These are phyloP conservation scores for Rutstroemia sp. DNA, from an alignment of 2,329 filamentous ascomycete species.

Conservation along the genomic window DNA sequence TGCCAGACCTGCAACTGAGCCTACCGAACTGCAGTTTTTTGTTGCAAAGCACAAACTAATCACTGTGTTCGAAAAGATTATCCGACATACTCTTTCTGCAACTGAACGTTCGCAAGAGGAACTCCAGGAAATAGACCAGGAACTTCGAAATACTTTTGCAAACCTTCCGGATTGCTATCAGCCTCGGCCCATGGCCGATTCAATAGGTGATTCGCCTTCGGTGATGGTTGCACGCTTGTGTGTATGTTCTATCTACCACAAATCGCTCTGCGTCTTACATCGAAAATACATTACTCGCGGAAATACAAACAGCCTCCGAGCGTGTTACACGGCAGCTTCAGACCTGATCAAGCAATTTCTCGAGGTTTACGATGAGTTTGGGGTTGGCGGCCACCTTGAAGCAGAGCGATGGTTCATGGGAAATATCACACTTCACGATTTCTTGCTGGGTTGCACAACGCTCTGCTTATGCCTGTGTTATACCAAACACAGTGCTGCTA, in stretches of 20 bases:
- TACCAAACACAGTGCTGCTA: background rate
- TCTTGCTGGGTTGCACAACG: slow-evolving; percentile 23
- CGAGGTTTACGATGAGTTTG: slow-evolving; percentile 23
- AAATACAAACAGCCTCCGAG: slow-evolving; percentile 12
- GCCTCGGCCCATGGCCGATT: slow-evolving; percentile 18
- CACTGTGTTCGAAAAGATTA: slow-evolving; percentile 19
- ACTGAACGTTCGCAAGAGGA: background rate
- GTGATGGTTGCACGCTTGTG: slow-evolving; percentile 22
- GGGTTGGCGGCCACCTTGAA: slow-evolving; percentile 21
- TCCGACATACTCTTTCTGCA: slow-evolving; percentile 23
- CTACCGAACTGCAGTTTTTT: slow-evolving; percentile 19
- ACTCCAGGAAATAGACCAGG: slow-evolving; percentile 13
- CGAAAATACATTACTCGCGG: slow-evolving; percentile 23
- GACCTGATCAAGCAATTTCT: slow-evolving; percentile 20
- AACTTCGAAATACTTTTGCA: slow-evolving; percentile 18
- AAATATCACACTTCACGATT: slow-evolving; percentile 26
- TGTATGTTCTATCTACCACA: slow-evolving; percentile 23
- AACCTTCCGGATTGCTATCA: slow-evolving; percentile 16
- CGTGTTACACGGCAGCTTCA: slow-evolving; percentile 19
- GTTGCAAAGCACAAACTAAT: slow-evolving; percentile 27
- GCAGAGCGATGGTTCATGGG: slow-evolving; percentile 22
- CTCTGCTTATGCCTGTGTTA: slow-evolving; percentile 15
- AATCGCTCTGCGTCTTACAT: slow-evolving; percentile 26
- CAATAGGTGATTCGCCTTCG: slow-evolving; percentile 19
- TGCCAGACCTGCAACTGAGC: slow-evolving; percentile 21